Conservation (phyloP, 2,329 filamentous ascomycete species). For the Macrophomina pseudophaseolina region DNA sequence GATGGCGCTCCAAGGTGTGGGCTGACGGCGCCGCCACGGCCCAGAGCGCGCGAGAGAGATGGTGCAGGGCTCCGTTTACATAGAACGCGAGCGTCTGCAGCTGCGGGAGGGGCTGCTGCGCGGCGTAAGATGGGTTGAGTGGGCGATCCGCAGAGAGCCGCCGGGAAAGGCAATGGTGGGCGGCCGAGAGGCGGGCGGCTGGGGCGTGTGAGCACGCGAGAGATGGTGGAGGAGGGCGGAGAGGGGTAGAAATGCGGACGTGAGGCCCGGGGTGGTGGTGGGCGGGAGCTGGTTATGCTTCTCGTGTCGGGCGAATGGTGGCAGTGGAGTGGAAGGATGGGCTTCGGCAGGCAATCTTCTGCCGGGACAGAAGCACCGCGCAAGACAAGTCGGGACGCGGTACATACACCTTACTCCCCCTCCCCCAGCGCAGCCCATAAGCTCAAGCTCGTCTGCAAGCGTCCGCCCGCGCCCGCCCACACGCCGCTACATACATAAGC, state of each 20-base stretch:
- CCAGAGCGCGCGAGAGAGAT: not conserved
- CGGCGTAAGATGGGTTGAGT: constrained; percentile 17
- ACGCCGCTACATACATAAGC: not conserved
- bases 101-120: constrained; percentile 15
- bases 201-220: not conserved
- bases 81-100: constrained; percentile 17
- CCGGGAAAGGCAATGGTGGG: not conserved
- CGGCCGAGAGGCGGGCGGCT: constrained; percentile 3
- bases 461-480: not conserved
- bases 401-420: not conserved
- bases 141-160: constrained; percentile 23
- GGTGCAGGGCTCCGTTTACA: constrained; percentile 7
- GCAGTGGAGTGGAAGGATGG: constrained; percentile 22
- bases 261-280: constrained; percentile 13
- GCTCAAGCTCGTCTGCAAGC: not conserved
- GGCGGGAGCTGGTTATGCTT: not conserved
- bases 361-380: constrained; percentile 6
- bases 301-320: constrained; percentile 12
- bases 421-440: not conserved
- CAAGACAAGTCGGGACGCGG: not conserved
- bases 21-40: not conserved
- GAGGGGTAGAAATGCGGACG: not conserved
- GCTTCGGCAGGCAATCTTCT: constrained; percentile 22
- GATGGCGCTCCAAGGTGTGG: not conserved
- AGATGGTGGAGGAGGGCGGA: not conserved